Evolutionary conservation across 208 protist genomes (phyloP).

Genomic region (Lotmaria passim): DNA sequence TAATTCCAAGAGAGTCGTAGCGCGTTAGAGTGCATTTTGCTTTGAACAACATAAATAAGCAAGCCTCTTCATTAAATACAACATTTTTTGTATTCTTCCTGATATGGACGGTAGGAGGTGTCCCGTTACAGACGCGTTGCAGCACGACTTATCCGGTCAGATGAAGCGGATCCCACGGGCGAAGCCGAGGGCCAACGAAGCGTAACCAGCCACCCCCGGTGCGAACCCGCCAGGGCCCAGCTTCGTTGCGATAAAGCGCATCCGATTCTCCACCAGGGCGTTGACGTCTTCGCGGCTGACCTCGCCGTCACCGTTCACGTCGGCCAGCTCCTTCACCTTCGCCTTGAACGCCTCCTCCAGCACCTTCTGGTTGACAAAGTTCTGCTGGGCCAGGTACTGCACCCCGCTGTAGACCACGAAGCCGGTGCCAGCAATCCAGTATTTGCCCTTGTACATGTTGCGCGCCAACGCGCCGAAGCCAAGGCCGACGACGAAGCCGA

Average conservation of each 20-base stretch:
- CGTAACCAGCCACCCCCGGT: constrained; percentile 58
- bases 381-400: constrained; percentile 71
- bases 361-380: constrained; percentile 56
- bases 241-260: constrained; percentile 64
- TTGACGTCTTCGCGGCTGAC: constrained; percentile 60
- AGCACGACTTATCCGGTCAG: too few relatives aligned
- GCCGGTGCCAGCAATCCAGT: constrained; percentile 44
- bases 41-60: background rate
- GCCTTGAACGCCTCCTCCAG: constrained; percentile 49
- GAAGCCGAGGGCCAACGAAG: constrained; percentile 55
- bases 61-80: too few relatives aligned
- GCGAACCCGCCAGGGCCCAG: constrained; percentile 63
- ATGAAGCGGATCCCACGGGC: constrained; percentile 56
- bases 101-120: too few relatives aligned
- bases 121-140: too few relatives aligned
- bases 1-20: background rate
- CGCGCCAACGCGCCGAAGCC: constrained; percentile 39
- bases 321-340: constrained; percentile 56
- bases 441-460: constrained; percentile 50
- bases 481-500: constrained; percentile 52
- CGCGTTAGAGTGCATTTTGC: background rate
- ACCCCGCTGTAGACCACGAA: constrained; percentile 44
- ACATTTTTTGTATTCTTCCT: too few relatives aligned
- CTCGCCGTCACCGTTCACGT: constrained; percentile 64
- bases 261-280: constrained; percentile 55